phyloP scores from a whole-genome alignment of 2,329 filamentous ascomycete species.

The Neonectria ditissima region DNA sequence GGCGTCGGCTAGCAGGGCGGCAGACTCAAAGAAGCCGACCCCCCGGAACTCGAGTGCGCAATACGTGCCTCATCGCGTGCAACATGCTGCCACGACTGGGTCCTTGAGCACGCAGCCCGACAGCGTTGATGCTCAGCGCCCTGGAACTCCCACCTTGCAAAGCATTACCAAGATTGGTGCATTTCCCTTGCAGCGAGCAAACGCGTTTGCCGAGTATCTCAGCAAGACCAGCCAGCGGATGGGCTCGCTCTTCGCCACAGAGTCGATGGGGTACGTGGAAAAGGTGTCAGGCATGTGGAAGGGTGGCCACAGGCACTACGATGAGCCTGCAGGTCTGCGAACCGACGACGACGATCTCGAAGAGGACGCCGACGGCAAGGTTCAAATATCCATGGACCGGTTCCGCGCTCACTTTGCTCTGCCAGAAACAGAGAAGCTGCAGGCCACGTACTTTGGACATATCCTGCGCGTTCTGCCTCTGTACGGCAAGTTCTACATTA shows the following conservation, averaged over 20 bases:
- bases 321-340: constrained; percentile 66
- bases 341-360: constrained; percentile 68
- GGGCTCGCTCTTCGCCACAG: constrained; percentile 84
- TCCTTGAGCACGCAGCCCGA: constrained; percentile 42
- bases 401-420: constrained; percentile 93
- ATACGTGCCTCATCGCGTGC: constrained; percentile 25
- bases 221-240: constrained; percentile 83
- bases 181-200: constrained; percentile 86
- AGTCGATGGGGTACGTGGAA: constrained; percentile 96
- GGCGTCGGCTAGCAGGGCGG: constrained; percentile 52
- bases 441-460: constrained; percentile 92
- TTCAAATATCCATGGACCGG: constrained; percentile 77
- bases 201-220: constrained; percentile 84
- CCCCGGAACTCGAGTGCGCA: constrained; percentile 33
- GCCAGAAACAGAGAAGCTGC: constrained; percentile 83
- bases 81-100: constrained; percentile 56
- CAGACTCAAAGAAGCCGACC: constrained; percentile 26
- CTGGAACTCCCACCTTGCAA: constrained; percentile 59
- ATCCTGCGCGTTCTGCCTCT: constrained; percentile 90
- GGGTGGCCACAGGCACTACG: constrained; percentile 90
- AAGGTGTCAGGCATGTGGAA: constrained; percentile 99
- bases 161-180: constrained; percentile 71
- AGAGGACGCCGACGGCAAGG: constrained; percentile 72
- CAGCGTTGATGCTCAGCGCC: constrained; percentile 33
- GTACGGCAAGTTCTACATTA: constrained; percentile 97